Conservation (phyloP, 345 rosid genomes). For the Noccaea bulbosa region DNA sequence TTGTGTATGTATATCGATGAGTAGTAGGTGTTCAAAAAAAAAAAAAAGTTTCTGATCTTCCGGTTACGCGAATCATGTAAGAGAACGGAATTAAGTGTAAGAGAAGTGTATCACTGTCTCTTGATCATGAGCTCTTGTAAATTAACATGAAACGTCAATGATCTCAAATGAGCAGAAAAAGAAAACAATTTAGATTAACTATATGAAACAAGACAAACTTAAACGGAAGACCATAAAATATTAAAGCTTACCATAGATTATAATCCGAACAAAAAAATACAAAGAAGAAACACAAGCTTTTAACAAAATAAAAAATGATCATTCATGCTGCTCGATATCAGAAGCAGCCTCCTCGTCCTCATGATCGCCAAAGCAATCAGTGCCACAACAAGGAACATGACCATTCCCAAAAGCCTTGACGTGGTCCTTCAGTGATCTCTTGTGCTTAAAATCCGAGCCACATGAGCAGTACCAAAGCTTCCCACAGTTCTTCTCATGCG, state of each 20-base stretch:
- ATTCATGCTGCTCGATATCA: constrained; percentile 66
- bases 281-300: too few relatives aligned
- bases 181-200: not conserved
- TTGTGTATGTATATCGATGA: too few relatives aligned
- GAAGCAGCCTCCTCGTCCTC: constrained; percentile 80
- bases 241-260: constrained; percentile 15
- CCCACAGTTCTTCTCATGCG: constrained; percentile 99
- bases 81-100: too few relatives aligned
- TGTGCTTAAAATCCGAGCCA: constrained; percentile 97
- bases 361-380: constrained; percentile 50
- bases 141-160: too few relatives aligned
- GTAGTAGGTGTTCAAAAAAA: too few relatives aligned
- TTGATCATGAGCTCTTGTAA: too few relatives aligned
- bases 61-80: too few relatives aligned
- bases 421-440: constrained; percentile 93
- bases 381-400: constrained; percentile 71
- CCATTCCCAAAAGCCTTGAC: constrained; percentile 83
- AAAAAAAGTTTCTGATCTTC: too few relatives aligned
- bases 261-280: not conserved
- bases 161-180: not conserved
- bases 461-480: constrained; percentile 95
- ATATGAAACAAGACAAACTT: constrained; percentile 5
- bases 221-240: not conserved
- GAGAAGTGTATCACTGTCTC: too few relatives aligned
- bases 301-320: not conserved